Percentiles rank a stretch among this genome's conserved stretches.
Conservation (phyloP, 2,329 filamentous ascomycete genomes). For the Claviceps humidiphila region DNA sequence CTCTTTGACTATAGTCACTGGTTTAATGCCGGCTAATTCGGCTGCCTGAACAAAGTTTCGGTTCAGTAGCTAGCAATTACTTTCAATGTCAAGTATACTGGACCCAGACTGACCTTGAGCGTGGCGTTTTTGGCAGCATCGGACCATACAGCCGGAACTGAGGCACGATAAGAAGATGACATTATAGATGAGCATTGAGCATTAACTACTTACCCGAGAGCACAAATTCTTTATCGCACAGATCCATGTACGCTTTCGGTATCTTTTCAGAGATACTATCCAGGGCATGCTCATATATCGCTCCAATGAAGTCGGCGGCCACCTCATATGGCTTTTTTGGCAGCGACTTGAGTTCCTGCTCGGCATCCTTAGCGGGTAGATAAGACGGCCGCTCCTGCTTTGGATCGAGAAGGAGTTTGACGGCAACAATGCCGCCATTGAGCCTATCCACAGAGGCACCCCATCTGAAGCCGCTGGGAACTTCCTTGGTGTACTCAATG, state of each 20-base stretch:
- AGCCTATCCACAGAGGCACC: constrained; percentile 2
- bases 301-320: constrained; percentile 7
- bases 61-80: neutral
- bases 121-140: constrained; percentile 39
- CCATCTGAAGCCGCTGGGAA: constrained; percentile 26
- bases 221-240: constrained; percentile 21
- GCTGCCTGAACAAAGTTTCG: constrained; percentile 16
- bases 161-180: constrained; percentile 10
- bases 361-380: neutral
- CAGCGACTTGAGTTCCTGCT: constrained; percentile 3
- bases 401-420: constrained; percentile 11
- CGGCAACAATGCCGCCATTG: constrained; percentile 5
- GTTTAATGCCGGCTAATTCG: constrained; percentile 24
- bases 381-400: constrained; percentile 5
- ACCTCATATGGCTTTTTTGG: constrained; percentile 8
- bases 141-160: constrained; percentile 46
- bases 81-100: neutral
- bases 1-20: constrained; percentile 35
- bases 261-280: constrained; percentile 18
- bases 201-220: constrained; percentile 24
- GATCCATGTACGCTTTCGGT: constrained; percentile 6
- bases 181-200: constrained; percentile 16
- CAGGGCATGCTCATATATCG: constrained; percentile 17
- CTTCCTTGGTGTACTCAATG: constrained; percentile 12
- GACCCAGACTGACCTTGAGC: constrained; percentile 5